A percentile compares a stretch with the other conserved stretches of the same genome.
Evolutionary conservation across 140 eudicot species (phyloP).

Genomic region (Stevia rebaudiana): DNA sequence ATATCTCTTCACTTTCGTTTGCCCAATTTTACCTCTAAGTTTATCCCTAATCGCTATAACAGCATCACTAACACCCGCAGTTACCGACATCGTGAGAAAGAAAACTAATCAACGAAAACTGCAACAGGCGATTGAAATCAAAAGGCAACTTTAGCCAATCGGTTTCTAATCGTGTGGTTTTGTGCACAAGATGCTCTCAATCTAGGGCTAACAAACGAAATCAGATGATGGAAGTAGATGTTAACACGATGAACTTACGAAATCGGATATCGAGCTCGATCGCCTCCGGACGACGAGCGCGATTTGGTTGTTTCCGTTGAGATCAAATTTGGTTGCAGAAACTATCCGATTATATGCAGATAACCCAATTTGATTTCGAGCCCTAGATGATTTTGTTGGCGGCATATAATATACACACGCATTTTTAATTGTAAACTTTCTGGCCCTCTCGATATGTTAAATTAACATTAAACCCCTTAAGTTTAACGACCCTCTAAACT

Average conservation of each 20-base stretch:
- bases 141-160: neutral
- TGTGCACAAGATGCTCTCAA: neutral
- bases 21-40: constrained; percentile 86
- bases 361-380: constrained; percentile 3
- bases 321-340: neutral
- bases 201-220: neutral
- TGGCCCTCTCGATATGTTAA: no score
- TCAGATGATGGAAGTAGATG: neutral
- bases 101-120: constrained; percentile 4
- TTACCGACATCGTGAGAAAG: constrained; percentile 56
- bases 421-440: no score
- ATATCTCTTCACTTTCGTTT: constrained; percentile 83
- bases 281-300: neutral
- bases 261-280: neutral
- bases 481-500: no score
- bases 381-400: constrained; percentile 12
- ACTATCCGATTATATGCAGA: neutral
- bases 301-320: neutral
- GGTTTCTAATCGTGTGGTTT: neutral
- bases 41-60: constrained; percentile 80
- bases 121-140: neutral
- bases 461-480: no score
- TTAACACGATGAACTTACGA: constrained; percentile 1
- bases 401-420: no score
- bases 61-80: constrained; percentile 89